Conservation (phyloP, 2,329 filamentous ascomycete genomes). For the Fusarium haematococcum region DNA sequence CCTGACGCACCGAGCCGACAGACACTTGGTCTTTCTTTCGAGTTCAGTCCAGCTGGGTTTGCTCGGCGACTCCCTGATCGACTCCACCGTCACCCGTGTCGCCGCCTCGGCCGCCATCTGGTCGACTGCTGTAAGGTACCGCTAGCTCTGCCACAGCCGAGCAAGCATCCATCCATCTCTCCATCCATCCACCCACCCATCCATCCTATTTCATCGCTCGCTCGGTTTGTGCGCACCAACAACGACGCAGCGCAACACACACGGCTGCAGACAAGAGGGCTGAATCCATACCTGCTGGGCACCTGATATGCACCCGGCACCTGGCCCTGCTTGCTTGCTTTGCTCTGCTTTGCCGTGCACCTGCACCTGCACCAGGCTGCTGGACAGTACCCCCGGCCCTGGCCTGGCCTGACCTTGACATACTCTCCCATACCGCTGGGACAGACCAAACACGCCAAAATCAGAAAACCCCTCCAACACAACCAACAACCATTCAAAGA, state of each 20-base stretch:
- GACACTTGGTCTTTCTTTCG: neutral
- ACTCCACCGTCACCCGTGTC: slow-evolving; percentile 28
- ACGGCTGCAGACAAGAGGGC: neutral
- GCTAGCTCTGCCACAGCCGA: slow-evolving; percentile 20
- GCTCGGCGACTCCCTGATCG: slow-evolving; percentile 26
- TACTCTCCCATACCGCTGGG: slow-evolving; percentile 40
- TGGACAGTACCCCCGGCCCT: slow-evolving; percentile 17
- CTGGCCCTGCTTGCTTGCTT: neutral
- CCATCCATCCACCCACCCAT: neutral
- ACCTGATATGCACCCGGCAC: neutral
- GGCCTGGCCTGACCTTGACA: slow-evolving; percentile 40
- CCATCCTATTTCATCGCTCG: neutral
- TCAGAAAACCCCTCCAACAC: slow-evolving; percentile 3
- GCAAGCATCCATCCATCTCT: neutral
- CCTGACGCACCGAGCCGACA: slow-evolving; percentile 6
- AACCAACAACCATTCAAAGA: slow-evolving; percentile 14
- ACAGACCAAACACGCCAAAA: slow-evolving; percentile 24
- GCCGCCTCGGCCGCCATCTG: slow-evolving; percentile 28
- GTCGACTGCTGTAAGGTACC: slow-evolving; percentile 39
- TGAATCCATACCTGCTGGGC: neutral
- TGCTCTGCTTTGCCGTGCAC: slow-evolving; percentile 7
- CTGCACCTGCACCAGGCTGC: slow-evolving; percentile 13
- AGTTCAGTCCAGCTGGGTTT: slow-evolving; percentile 25
- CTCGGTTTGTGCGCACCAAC: neutral
- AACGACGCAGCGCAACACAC: neutral